Base-by-base conservation (phyloP, 2,329 filamentous ascomycete genomes). In the Parascedosporium putredinis region DNA sequence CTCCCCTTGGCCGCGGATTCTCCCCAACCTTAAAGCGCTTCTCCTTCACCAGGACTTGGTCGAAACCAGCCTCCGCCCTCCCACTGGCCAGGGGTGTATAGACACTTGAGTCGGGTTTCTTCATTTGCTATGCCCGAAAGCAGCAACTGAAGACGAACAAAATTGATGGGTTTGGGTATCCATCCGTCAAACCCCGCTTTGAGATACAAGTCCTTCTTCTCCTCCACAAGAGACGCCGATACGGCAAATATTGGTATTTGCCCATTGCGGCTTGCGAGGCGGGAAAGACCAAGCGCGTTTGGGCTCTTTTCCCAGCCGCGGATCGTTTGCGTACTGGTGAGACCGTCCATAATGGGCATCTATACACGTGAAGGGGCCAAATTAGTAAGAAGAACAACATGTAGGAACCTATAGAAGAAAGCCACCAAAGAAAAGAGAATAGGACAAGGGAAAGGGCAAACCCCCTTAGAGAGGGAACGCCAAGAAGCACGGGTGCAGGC, bases 291-390 rank as follows among this genome's bases (percentile, higher is more conserved):
- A 5, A 58, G 59, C 42, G 75, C 66, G 2, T 66, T 47, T 58
- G 60, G 44, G 44, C 72, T 63, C 69, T 76, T 76, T 60, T 94
- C 88, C 49, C 76, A 81, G 0, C 79, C 80, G 23, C 89, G 76
- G 54, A 95, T 95, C 76, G 88, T 84, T 64, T 88, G 89, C 0
- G 88, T 86, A 14, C 88, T 88, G 3, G 76, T 81, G 23, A 90
- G 74, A 12, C 89, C 89, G 60, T 95, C 88, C 4, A 94, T 85
- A 27, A 95, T 93, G 16, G 89, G 88, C 89, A 95, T 95, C 88
- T 94, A n/a, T n/a, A n/a, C n/a, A n/a, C n/a, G n/a, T n/a, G n/a
- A n/a, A n/a, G n/a, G n/a, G n/a, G n/a, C n/a, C n/a, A n/a, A n/a
- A n/a, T n/a, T n/a, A n/a, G n/a, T n/a, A n/a, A n/a, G n/a, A n/a